Evolutionary conservation across 1,139 yeast species (phyloP), one percentile per base, ranked within the genome.

Genomic region (Blastobotrys ciferrii): DNA sequence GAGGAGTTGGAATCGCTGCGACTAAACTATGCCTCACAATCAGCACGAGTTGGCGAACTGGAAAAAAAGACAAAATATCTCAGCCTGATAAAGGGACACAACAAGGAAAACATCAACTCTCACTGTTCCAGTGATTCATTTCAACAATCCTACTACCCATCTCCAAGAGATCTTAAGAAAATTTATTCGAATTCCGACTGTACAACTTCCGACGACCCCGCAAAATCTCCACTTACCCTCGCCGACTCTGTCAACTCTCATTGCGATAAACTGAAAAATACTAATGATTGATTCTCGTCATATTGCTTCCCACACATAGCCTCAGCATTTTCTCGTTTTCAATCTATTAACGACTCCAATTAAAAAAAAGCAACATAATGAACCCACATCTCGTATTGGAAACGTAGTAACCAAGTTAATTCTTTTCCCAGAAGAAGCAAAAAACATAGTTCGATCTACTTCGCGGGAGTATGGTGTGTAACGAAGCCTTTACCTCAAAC

Each of bases 1-100:
- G 40, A 36, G n/a, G 40, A 36, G 12, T 36, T 36, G 28, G 40
- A 36, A 12, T 36, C 40, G 13, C 19, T 36, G 40, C 40, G 40
- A 19, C 40, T 36, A 3, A 36, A 36, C 14, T 36, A 36, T n/a
- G 19, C 11, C n/a, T 36, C 40, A 11, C 40, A 36, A 36, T 19
- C 40, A 3, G 40, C 40, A 7, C 17, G 28, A 18, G 17, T 19
- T n/a, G 40, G 40, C 3, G 40, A 36, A 11, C 28, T 36, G 4
- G 40, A 36, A 36, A 18, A 28, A 7, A 36, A 36, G 12, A 19
- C 19, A 19, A 36, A 36, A 13, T 36, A 36, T 19, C 14, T 36
- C 9, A 36, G 40, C 14, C 40, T 17, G 14, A 15, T 36, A 5
- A 17, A 36, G 19, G 40, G 40, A 14, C 18, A 17, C 40, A 36